Evolutionary conservation across 2,329 filamentous ascomycete species (phyloP), one percentile per base, ranked within the genome.

Genomic region (Teratosphaeria pseudoeucalypti): DNA sequence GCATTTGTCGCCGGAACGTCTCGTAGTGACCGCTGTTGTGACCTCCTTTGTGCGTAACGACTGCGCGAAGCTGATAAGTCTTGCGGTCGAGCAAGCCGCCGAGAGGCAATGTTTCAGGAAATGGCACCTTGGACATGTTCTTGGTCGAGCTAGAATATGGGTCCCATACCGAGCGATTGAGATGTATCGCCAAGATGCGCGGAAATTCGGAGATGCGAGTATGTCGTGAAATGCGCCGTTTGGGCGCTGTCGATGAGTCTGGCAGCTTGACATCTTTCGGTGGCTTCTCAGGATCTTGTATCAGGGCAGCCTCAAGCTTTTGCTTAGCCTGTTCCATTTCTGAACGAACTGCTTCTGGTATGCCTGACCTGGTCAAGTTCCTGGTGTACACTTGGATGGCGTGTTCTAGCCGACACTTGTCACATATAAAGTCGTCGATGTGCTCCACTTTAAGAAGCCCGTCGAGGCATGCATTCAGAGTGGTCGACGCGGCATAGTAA

Each of bases 21-120:
- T 99, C 94, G 76, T 99, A 99, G 71, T 99, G 94, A 0, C 94
- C 94, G 68, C 91, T 96, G 70, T 96, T 87, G 72, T 99, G 94
- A 63, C 89, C 95, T 43, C 94, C 94, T 69, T 95, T 95, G 72
- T 99, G 94, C 26, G 90, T 95, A 39, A 99, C 90, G 39, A 95
- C 84, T 12, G 88, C 90, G 0, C 95, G 81, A 5, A 99, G 79
- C 67, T 86, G 90, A 75, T 96, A 99, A 70, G 83, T 87, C 64
- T 85, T 88, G 68, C 88, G 85, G 59, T 88, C 82, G 52, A 94
- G 75, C 27, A 97, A 77, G 0, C 90, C 85, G 1, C 94, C 94
- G 2, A 99, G 78, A 0, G 89, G 84, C 2, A 99, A 75, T n/a
- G 82, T 81, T 73, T 97, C 92, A 0, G 92, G 92, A 68, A 97